Conservation (phyloP, 257 asterid species). For the Solanum clarkiae region DNA sequence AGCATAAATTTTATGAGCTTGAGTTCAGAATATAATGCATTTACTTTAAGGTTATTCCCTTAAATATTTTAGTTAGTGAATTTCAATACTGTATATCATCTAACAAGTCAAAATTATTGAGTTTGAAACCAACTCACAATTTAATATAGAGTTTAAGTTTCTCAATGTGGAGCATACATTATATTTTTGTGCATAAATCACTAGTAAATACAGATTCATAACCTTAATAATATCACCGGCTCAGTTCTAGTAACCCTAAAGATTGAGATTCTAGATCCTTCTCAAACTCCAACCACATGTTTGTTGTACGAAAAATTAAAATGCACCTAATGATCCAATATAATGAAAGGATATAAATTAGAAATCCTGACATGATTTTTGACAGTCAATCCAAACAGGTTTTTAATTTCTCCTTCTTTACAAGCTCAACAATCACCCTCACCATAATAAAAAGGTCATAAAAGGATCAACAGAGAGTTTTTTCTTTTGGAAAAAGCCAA, state of each 20-base stretch:
- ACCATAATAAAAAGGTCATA: background rate
- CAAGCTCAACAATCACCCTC: background rate
- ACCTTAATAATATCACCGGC: background rate
- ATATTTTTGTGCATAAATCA: background rate
- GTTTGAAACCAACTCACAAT: background rate
- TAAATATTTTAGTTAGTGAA: background rate
- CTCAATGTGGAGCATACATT: no score
- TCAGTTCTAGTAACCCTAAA: no score
- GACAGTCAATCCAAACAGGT: no score
- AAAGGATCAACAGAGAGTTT: background rate
- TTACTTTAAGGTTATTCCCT: background rate
- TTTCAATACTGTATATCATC: background rate
- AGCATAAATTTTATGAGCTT: background rate
- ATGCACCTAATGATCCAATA: background rate
- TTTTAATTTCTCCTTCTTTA: background rate
- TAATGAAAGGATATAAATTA: background rate
- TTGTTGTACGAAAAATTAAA: background rate
- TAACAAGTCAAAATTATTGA: background rate
- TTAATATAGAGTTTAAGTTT: no score
- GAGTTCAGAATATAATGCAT: no score
- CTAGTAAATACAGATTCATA: background rate
- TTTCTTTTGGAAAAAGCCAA: background rate
- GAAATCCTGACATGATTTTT: no score
- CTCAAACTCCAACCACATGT: background rate
- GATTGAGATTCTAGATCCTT: background rate